Percentiles rank a stretch among this genome's conserved stretches.
Conservation (phyloP, 2,329 filamentous ascomycete species). For the Thermoascus crustaceus region DNA sequence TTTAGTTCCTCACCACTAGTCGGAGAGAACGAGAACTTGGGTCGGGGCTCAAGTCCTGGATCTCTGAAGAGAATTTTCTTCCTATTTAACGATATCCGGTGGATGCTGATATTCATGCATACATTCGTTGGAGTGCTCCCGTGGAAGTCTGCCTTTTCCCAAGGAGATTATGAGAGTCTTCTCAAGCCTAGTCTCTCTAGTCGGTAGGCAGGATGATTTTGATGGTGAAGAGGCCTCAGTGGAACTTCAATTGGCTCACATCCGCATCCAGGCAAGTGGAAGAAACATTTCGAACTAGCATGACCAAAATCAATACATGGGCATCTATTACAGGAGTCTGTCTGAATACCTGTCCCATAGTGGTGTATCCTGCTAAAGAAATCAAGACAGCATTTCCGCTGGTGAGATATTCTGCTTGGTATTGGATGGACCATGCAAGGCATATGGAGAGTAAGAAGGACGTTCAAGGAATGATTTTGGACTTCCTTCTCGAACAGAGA, state of each 20-base stretch:
- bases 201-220: too few species aligned
- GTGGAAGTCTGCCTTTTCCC: constrained; percentile 5
- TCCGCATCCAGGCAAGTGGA: constrained; percentile 5
- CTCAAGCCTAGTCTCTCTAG: constrained; percentile 10
- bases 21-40: constrained; percentile 10
- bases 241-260: constrained; percentile 14
- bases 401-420: constrained; percentile 8
- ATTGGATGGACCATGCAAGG: constrained; percentile 12
- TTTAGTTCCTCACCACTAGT: constrained; percentile 7
- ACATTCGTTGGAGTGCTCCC: constrained; percentile 4
- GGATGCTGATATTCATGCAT: constrained; percentile 6
- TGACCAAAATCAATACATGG: constrained; percentile 4
- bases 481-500: constrained; percentile 7
- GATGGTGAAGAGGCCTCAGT: constrained; percentile 3
- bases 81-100: neutral
- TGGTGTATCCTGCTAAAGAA: neutral
- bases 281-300: neutral
- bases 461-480: constrained; percentile 7
- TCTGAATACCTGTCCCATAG: constrained; percentile 10
- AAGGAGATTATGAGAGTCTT: constrained; percentile 14
- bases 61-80: constrained; percentile 1
- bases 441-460: constrained; percentile 5
- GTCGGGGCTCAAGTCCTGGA: constrained; percentile 4
- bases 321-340: constrained; percentile 6
- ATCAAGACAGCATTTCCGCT: constrained; percentile 8